Evolutionary conservation across 2,329 filamentous ascomycete species (phyloP).

Genomic region (Fusarium sp.): DNA sequence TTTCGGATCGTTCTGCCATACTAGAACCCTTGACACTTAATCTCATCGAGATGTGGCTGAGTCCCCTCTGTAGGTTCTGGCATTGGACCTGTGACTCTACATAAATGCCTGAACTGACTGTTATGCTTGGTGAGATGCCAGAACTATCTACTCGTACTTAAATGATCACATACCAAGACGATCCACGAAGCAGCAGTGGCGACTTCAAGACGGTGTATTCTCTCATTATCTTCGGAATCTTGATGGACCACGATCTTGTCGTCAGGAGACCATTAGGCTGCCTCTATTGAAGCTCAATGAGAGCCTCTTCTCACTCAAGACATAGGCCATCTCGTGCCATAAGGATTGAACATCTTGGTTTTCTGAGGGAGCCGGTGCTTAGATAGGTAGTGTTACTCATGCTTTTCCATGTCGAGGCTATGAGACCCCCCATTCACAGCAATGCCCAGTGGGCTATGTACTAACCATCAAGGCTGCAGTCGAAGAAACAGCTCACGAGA

Average conservation of each 20-base stretch:
- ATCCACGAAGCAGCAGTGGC: neutral
- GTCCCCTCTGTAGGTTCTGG: neutral
- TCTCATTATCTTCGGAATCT: too few species aligned
- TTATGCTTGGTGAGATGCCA: too few species aligned
- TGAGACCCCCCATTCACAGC: too few species aligned
- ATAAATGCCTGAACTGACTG: neutral
- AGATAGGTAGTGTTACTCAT: too few species aligned
- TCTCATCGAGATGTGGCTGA: neutral
- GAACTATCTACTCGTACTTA: neutral
- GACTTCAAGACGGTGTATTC: fast-evolving
- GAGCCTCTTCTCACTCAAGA: neutral
- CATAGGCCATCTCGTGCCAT: neutral
- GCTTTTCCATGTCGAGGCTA: too few species aligned
- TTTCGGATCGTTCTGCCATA: too few species aligned
- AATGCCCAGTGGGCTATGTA: too few species aligned
- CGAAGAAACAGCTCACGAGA: too few species aligned
- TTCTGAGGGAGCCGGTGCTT: neutral
- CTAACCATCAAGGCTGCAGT: too few species aligned
- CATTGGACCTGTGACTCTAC: neutral
- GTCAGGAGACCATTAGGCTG: neutral
- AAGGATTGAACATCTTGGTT: neutral
- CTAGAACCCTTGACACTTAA: fast-evolving
- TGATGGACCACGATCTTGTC: neutral
- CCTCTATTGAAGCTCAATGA: neutral
- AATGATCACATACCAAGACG: fast-evolving